phyloP scores from a whole-genome alignment of 1,139 yeast species.

The Saccharomycopsis hybrid region DNA sequence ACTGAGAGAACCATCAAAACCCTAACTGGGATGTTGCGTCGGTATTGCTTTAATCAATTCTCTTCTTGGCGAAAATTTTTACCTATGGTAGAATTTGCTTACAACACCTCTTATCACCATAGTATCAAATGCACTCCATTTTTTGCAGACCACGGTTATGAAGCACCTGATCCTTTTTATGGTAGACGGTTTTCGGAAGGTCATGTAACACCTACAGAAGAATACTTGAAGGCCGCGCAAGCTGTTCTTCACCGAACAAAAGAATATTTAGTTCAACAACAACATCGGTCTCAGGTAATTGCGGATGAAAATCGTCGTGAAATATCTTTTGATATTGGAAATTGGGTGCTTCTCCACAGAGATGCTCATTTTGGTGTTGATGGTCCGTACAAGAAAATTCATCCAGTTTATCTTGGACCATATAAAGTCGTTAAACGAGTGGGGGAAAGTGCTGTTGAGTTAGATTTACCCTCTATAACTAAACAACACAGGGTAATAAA shows the following conservation, averaged over 20 bases:
- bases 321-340: background rate
- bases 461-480: background rate
- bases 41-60: background rate
- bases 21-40: background rate
- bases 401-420: background rate
- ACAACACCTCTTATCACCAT: background rate
- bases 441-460: background rate
- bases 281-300: background rate
- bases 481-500: background rate
- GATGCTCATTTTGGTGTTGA: background rate
- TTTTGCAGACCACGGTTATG: background rate
- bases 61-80: background rate
- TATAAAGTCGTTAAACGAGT: background rate
- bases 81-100: background rate
- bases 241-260: background rate
- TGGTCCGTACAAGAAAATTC: background rate
- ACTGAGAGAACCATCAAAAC: background rate
- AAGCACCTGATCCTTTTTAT: background rate
- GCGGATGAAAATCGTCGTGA: background rate
- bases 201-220: background rate
- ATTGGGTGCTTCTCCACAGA: background rate
- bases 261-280: background rate
- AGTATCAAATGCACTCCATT: slow-evolving; percentile 1
- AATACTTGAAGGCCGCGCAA: background rate
- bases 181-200: background rate